phyloP scores from a whole-genome alignment of 2,329 filamentous ascomycete species.

The Bisporella sp. region DNA sequence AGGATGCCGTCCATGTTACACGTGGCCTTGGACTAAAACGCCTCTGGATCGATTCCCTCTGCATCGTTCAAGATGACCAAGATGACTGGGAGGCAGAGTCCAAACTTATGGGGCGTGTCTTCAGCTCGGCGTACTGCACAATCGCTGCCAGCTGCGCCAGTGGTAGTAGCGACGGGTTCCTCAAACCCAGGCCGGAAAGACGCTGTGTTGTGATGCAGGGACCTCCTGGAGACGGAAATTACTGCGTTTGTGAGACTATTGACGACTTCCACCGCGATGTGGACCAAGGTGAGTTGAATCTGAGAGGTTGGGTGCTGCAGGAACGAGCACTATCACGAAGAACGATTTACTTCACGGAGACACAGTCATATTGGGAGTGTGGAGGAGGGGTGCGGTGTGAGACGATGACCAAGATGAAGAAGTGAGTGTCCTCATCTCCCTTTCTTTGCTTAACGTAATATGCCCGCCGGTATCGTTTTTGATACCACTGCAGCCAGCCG shows the following conservation, averaged over 20 bases:
- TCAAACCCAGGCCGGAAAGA: not conserved
- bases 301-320: conserved; percentile 19
- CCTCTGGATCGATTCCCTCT: too few species aligned
- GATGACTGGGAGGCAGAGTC: conserved; percentile 6
- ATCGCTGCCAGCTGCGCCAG: conserved; percentile 4
- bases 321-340: conserved; percentile 16
- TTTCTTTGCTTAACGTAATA: too few species aligned
- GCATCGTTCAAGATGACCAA: conserved; percentile 9
- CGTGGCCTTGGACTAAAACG: conserved; percentile 4
- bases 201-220: not conserved
- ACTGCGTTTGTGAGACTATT: conserved; percentile 1
- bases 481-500: not conserved
- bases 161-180: conserved; percentile 2
- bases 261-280: conserved; percentile 3
- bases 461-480: too few species aligned
- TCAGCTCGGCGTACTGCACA: conserved; percentile 2
- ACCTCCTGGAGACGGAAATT: not conserved
- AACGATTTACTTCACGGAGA: conserved; percentile 12
- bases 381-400: not conserved
- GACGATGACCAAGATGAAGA: not conserved
- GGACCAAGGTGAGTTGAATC: not conserved
- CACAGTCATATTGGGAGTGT: conserved; percentile 20
- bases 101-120: conserved; percentile 7
- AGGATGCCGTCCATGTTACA: conserved; percentile 7
- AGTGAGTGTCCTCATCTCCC: not conserved